Evolutionary conservation across 2,329 filamentous ascomycete species (phyloP).

Genomic region (Aciculosporium take): DNA sequence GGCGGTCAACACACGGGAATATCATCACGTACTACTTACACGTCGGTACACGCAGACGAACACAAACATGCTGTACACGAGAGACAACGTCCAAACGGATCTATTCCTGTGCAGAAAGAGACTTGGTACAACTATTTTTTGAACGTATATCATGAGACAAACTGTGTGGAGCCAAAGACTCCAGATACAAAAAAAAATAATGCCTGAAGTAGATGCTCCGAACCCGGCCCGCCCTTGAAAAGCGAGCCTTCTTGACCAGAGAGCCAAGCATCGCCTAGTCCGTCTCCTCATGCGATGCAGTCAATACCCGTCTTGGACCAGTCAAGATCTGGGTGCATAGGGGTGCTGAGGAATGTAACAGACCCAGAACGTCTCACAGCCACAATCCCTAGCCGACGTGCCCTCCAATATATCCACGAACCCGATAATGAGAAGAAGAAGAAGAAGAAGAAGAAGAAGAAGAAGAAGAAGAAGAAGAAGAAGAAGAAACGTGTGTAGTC

Average conservation of each 20-base stretch:
- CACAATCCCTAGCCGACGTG: not conserved
- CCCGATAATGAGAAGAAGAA: not conserved
- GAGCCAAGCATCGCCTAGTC: not conserved
- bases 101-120: not conserved
- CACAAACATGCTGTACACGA: too few relatives aligned
- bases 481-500: constrained; percentile 1
- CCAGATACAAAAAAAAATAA: not conserved
- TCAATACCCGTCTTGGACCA: not conserved
- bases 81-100: not conserved
- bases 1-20: constrained; percentile 1
- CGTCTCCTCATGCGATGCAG: constrained; percentile 4
- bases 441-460: too few relatives aligned
- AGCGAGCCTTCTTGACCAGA: not conserved
- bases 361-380: constrained; percentile 2
- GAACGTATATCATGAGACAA: not conserved
- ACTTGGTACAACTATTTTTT: not conserved
- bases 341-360: not conserved
- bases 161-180: not conserved
- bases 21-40: too few relatives aligned
- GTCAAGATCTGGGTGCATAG: not conserved
- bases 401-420: not conserved
- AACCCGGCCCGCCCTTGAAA: constrained; percentile 4
- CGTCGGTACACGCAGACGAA: too few relatives aligned
- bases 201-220: constrained; percentile 7
- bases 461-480: too few relatives aligned